Percentiles rank a stretch among this genome's conserved stretches.
phyloP scores from a whole-genome alignment of 2,329 filamentous ascomycete species.

The Colletotrichum navitas region DNA sequence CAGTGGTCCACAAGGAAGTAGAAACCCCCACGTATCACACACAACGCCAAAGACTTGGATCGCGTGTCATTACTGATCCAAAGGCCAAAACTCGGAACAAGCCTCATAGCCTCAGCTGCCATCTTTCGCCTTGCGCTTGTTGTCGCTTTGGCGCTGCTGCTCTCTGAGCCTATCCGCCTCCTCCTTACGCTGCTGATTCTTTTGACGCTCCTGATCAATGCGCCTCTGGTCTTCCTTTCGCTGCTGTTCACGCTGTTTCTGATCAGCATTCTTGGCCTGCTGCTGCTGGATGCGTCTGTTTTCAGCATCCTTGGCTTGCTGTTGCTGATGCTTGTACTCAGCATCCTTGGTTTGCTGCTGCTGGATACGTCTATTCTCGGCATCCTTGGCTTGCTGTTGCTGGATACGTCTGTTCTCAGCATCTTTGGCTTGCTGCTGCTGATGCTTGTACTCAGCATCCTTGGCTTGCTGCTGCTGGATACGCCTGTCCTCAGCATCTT shows the following conservation, averaged over 20 bases:
- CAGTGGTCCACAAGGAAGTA: not conserved
- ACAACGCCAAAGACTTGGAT: not conserved
- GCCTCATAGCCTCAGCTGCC: not conserved
- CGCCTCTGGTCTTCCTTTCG: not conserved
- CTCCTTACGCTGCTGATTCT: not conserved
- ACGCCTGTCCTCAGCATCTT: not conserved
- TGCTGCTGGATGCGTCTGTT: not conserved
- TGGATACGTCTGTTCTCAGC: not conserved
- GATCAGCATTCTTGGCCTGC: too few relatives aligned
- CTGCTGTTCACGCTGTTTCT: not conserved
- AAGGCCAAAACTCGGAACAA: not conserved
- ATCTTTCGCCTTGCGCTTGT: not conserved
- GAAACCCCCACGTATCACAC: not conserved
- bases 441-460: not conserved
- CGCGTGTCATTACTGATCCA: not conserved
- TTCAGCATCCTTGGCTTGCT: not conserved
- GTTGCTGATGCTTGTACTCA: too few relatives aligned
- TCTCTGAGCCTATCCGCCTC: not conserved
- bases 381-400: not conserved
- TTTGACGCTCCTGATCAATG: not conserved
- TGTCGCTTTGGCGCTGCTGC: not conserved
- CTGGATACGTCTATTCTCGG: not conserved
- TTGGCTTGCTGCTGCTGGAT: not conserved
- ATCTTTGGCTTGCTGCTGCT: not conserved
- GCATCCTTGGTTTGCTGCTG: too few relatives aligned